A percentile compares a stretch with the other conserved stretches of the same genome.
Evolutionary conservation across 768 basidiomycete species (phyloP).

Genomic region (Amyloporia xantha): DNA sequence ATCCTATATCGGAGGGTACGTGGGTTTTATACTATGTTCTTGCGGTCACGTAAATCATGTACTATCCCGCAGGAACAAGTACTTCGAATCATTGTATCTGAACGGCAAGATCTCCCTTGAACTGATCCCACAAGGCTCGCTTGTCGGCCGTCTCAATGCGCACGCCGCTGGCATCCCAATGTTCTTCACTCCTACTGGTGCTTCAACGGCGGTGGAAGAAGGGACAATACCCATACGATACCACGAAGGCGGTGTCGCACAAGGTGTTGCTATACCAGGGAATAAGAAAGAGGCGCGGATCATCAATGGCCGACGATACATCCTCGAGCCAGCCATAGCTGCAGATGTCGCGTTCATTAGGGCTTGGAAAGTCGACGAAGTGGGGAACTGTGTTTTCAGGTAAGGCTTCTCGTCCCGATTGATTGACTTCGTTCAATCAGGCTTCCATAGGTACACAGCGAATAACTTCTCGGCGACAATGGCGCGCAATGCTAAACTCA

Average conservation of each 20-base stretch:
- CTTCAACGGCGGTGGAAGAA: conserved; percentile 74
- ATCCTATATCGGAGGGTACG: conserved; percentile 83
- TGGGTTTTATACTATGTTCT: conserved; percentile 2
- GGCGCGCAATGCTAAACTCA: conserved; percentile 85
- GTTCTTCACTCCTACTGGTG: conserved; percentile 91
- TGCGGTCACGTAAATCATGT: not conserved
- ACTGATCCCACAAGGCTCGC: conserved; percentile 87
- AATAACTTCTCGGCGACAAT: conserved; percentile 85
- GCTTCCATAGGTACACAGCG: conserved; percentile 70
- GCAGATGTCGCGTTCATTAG: conserved; percentile 82
- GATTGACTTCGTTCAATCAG: not conserved
- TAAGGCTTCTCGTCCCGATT: conserved; percentile 24
- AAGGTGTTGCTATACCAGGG: conserved; percentile 66
- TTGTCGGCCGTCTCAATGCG: conserved; percentile 82
- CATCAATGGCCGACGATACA: conserved; percentile 72
- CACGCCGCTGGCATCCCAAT: conserved; percentile 89
- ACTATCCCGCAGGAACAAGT: conserved; percentile 62
- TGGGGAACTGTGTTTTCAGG: conserved; percentile 90
- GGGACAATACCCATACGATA: conserved; percentile 77
- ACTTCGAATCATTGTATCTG: conserved; percentile 77
- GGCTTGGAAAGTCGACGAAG: conserved; percentile 91
- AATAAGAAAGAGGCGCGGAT: conserved; percentile 70
- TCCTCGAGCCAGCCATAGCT: conserved; percentile 74
- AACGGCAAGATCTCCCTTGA: conserved; percentile 78
- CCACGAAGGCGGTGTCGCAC: conserved; percentile 64